These are phyloP conservation scores for Pseudocercospora crystallina DNA, from an alignment of 2,329 filamentous ascomycete genomes.

Conservation along the genomic window DNA sequence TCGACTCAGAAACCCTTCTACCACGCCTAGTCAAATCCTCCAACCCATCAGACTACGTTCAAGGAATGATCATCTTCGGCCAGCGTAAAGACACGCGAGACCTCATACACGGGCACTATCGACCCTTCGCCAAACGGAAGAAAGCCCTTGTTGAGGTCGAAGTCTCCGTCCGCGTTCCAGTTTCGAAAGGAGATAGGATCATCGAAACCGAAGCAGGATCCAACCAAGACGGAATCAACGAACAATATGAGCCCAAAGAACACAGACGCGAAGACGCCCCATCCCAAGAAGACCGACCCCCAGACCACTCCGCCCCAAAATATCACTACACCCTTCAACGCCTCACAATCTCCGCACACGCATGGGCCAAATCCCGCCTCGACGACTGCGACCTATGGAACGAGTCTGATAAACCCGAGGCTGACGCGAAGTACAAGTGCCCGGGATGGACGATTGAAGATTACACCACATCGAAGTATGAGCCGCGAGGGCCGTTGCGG, in stretches of 20 bases:
- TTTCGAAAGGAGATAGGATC: too few species aligned
- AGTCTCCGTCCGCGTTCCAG: slow-evolving; percentile 11
- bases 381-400: slow-evolving; percentile 16
- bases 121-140: slow-evolving; percentile 14
- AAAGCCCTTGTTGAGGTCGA: slow-evolving; percentile 27
- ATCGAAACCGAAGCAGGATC: background rate
- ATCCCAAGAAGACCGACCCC: background rate
- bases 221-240: background rate
- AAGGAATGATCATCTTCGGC: slow-evolving; percentile 33
- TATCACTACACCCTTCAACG: slow-evolving; percentile 20
- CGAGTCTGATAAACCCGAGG: slow-evolving; percentile 4
- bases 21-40: slow-evolving; percentile 25
- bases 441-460: slow-evolving; percentile 26
- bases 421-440: background rate
- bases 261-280: background rate
- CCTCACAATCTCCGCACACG: slow-evolving; percentile 21
- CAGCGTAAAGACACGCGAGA: slow-evolving; percentile 21
- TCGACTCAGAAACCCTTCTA: slow-evolving; percentile 18
- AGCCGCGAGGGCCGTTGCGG: slow-evolving; percentile 9
- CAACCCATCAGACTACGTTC: slow-evolving; percentile 22
- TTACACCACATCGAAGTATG: slow-evolving; percentile 23
- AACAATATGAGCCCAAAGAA: background rate
- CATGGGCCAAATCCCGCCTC: slow-evolving; percentile 17
- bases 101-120: slow-evolving; percentile 29
- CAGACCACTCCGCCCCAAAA: background rate